Conservation (phyloP, 2,329 filamentous ascomycete species). For the Verticillium isaacii region DNA sequence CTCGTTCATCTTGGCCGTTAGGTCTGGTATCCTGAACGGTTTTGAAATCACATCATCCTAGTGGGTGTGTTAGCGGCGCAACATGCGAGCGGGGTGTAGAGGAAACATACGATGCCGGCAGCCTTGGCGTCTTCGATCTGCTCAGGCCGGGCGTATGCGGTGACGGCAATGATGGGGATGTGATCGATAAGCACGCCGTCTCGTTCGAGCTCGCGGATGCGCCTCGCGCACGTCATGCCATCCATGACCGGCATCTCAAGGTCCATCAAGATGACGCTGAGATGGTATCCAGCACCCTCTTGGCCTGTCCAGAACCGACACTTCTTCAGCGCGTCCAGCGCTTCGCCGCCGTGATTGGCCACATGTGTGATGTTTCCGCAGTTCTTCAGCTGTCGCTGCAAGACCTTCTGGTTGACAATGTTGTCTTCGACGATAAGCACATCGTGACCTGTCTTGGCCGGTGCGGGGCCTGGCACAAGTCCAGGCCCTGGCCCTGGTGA, state of each 20-base stretch:
- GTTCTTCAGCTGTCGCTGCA: conserved; percentile 57
- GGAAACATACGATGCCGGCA: conserved; percentile 62
- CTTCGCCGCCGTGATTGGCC: conserved; percentile 61
- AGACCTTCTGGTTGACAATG: conserved; percentile 60
- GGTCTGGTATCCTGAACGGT: conserved; percentile 70
- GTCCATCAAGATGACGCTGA: conserved; percentile 73
- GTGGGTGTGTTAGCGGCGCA: neutral
- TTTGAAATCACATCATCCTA: conserved; percentile 74
- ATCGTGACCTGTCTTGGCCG: conserved; percentile 33
- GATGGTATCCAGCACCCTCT: conserved; percentile 41
- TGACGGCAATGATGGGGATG: conserved; percentile 79
- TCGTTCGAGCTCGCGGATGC: conserved; percentile 63
- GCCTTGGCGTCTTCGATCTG: conserved; percentile 67
- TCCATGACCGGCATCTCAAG: conserved; percentile 84
- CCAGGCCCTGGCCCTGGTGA: neutral
- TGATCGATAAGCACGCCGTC: conserved; percentile 57
- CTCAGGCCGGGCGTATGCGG: conserved; percentile 71
- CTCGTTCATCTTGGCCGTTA: conserved; percentile 63
- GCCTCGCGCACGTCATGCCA: conserved; percentile 66
- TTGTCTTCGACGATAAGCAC: conserved; percentile 66
- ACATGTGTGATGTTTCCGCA: conserved; percentile 57
- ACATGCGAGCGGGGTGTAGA: conserved; percentile 1
- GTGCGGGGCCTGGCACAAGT: conserved; percentile 7
- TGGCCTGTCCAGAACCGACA: conserved; percentile 52
- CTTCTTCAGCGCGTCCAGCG: conserved; percentile 50